Percentiles rank a stretch among this genome's conserved stretches.
Evolutionary conservation across 1,284 basidiomycete genomes (phyloP).

Genomic region (Sphaerobolus stellatus): DNA sequence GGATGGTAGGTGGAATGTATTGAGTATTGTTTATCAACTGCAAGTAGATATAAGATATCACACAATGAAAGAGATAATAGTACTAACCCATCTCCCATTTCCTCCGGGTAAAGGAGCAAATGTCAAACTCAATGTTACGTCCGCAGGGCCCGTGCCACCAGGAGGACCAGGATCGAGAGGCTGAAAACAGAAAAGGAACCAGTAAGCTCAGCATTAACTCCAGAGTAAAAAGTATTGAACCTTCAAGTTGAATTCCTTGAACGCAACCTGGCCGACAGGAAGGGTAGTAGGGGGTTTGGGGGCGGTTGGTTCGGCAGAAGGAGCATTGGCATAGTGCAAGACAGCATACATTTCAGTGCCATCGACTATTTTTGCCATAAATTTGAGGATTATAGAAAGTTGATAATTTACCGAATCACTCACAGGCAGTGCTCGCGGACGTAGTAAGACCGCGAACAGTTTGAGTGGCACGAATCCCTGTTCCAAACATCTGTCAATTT

Average conservation of each 20-base stretch:
- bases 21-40: conserved; percentile 29
- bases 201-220: not conserved
- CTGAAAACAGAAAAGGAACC: conserved; percentile 21
- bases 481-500: too few species aligned
- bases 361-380: conserved; percentile 6
- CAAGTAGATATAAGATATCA: too few species aligned
- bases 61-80: not conserved
- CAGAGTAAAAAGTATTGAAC: not conserved
- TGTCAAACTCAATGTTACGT: conserved; percentile 3
- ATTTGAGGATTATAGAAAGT: not conserved
- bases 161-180: conserved; percentile 39
- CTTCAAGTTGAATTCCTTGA: conserved; percentile 3
- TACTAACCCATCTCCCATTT: not conserved
- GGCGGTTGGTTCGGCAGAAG: conserved; percentile 31
- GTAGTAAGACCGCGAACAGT: conserved; percentile 16
- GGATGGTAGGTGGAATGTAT: conserved; percentile 2
- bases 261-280: conserved; percentile 36
- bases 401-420: not conserved
- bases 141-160: conserved; percentile 21
- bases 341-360: conserved; percentile 35
- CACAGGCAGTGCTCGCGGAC: conserved; percentile 1
- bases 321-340: conserved; percentile 39
- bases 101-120: not conserved
- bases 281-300: conserved; percentile 21
- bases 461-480: conserved; percentile 25